Conservation (phyloP, 306 rosid genomes). For the Acacia melanoxylon region DNA sequence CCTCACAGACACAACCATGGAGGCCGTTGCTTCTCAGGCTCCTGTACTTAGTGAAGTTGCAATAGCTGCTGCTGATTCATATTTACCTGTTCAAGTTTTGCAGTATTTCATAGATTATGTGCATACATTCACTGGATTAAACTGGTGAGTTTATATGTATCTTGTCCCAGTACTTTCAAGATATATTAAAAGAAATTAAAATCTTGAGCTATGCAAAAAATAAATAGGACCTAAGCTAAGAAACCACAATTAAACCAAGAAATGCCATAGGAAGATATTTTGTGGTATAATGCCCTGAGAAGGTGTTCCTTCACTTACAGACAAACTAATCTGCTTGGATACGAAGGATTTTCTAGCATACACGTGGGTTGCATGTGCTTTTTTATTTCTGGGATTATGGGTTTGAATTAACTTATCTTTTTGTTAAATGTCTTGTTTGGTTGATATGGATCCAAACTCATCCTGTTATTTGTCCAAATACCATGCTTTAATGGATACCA, state of each 20-base stretch:
- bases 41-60: slow-evolving; percentile 68
- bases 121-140: slow-evolving; percentile 68
- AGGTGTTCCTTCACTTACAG: background rate
- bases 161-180: background rate
- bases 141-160: slow-evolving; percentile 57
- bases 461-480: background rate
- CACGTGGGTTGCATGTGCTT: background rate
- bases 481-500: background rate
- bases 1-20: slow-evolving; percentile 50
- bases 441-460: background rate
- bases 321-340: background rate
- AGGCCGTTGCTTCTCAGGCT: slow-evolving; percentile 56
- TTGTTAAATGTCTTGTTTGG: background rate
- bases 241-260: background rate
- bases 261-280: background rate
- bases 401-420: background rate
- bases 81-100: slow-evolving; percentile 65
- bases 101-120: slow-evolving; percentile 77
- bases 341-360: slow-evolving; percentile 4
- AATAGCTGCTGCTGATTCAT: slow-evolving; percentile 88
- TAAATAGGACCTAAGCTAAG: background rate
- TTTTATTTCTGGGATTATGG: background rate
- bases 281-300: background rate
- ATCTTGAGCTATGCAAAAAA: background rate
- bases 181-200: background rate